phyloP scores from a whole-genome alignment of 2,329 filamentous ascomycete genomes.

The Cadophora sp. region DNA sequence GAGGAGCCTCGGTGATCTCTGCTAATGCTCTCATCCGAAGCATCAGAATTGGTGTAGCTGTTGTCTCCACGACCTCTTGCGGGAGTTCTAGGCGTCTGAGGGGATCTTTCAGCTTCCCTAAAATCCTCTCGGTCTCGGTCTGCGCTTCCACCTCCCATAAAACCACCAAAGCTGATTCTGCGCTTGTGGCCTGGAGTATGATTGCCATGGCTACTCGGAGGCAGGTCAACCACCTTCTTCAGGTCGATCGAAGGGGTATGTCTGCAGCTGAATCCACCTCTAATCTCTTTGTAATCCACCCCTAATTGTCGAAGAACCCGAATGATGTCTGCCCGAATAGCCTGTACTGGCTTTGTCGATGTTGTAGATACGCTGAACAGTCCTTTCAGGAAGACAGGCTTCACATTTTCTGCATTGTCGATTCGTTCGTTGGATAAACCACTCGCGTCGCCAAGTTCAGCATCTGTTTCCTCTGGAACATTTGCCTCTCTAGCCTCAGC shows the following conservation, averaged over 20 bases:
- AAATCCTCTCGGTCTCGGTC: constrained; percentile 76
- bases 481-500: constrained; percentile 77
- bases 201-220: constrained; percentile 58
- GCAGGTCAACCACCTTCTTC: constrained; percentile 70
- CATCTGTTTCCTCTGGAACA: constrained; percentile 89
- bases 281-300: constrained; percentile 92
- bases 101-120: constrained; percentile 62
- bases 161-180: constrained; percentile 84
- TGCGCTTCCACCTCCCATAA: constrained; percentile 54
- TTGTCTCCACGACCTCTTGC: constrained; percentile 61
- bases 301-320: constrained; percentile 86
- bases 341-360: constrained; percentile 84
- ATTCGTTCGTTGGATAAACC: constrained; percentile 66
- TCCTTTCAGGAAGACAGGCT: constrained; percentile 94
- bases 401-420: constrained; percentile 78
- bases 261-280: constrained; percentile 88
- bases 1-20: constrained; percentile 59
- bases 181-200: constrained; percentile 68
- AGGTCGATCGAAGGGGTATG: constrained; percentile 90
- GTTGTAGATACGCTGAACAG: constrained; percentile 98
- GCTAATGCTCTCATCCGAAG: constrained; percentile 77
- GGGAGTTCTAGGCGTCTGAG: constrained; percentile 55
- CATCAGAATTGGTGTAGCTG: constrained; percentile 87
- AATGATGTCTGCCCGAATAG: constrained; percentile 90
- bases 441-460: constrained; percentile 71